Evolutionary conservation across 2,329 filamentous ascomycete species (phyloP).

Genomic region (Orbilia javanica): DNA sequence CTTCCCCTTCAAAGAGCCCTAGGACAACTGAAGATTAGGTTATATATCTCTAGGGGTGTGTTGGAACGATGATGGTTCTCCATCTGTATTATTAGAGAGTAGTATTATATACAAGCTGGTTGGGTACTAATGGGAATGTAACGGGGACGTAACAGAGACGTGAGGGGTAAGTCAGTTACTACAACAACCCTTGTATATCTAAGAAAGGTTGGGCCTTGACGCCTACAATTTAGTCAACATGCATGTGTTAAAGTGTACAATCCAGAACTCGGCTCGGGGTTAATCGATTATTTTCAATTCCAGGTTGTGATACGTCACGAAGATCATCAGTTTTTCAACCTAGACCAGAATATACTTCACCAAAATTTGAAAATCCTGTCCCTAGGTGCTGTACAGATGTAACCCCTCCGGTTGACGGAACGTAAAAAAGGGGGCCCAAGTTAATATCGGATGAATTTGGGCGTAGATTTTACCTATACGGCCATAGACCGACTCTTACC

Average conservation of each 20-base stretch:
- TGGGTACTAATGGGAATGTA: no score
- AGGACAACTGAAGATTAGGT: no score
- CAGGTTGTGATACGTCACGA: slow-evolving; percentile 34
- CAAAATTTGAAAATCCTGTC: neutral
- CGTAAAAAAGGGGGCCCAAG: slow-evolving; percentile 2
- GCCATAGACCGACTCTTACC: neutral
- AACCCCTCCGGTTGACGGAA: slow-evolving; percentile 6
- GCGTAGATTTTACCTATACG: neutral
- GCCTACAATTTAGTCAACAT: no score
- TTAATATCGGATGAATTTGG: no score
- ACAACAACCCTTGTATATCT: neutral
- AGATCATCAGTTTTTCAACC: neutral
- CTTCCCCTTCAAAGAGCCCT: neutral
- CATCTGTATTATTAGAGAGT: no score
- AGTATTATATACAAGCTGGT: no score
- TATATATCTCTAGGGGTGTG: no score
- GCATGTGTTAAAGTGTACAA: neutral
- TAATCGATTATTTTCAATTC: neutral
- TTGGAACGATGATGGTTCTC: no score
- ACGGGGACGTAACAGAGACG: no score
- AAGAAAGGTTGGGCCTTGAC: neutral
- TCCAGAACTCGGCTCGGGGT: neutral
- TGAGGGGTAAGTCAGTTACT: no score
- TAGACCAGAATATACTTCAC: slow-evolving; percentile 16
- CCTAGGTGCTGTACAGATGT: no score